Conservation (phyloP, 108 stramenopile genomes). For the Cylindrotheca closterium region DNA sequence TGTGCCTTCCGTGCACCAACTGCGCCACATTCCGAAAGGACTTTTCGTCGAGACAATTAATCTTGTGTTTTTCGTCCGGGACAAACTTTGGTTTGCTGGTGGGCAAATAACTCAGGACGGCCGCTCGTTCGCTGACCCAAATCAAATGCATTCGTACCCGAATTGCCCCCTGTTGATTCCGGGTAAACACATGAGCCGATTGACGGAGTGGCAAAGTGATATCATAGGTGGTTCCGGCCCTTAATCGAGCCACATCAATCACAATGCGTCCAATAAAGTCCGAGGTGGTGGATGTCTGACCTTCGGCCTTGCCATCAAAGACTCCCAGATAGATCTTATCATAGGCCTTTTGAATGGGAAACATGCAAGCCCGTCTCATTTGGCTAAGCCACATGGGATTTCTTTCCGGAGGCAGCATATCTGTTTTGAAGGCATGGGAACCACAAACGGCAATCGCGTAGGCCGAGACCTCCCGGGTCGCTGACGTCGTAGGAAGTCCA, state of each 20-base stretch:
- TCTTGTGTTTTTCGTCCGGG: conserved; percentile 20
- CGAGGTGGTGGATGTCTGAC: conserved; percentile 22
- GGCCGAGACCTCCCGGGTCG: conserved; percentile 41
- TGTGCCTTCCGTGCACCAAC: conserved; percentile 46
- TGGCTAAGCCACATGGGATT: conserved; percentile 56
- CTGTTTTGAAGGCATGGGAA: conserved; percentile 64
- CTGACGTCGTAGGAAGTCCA: conserved; percentile 57
- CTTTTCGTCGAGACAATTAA: conserved; percentile 44
- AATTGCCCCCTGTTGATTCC: conserved; percentile 48
- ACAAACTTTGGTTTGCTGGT: conserved; percentile 9
- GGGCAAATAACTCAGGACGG: conserved; percentile 62
- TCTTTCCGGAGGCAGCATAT: conserved; percentile 48
- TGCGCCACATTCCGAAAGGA: conserved; percentile 51
- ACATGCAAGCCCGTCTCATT: conserved; percentile 61
- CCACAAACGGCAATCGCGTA: conserved; percentile 63
- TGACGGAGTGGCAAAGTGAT: conserved; percentile 52
- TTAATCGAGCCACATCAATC: conserved; percentile 50
- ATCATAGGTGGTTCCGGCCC: conserved; percentile 64
- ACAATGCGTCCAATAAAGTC: conserved; percentile 65
- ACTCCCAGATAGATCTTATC: conserved; percentile 52
- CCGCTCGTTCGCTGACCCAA: conserved; percentile 55
- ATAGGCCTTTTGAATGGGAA: conserved; percentile 56
- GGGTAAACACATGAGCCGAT: conserved; percentile 52
- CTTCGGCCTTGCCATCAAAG: conserved; percentile 41
- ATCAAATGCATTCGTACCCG: conserved; percentile 63